Evolutionary conservation across 768 basidiomycete genomes (phyloP).

Genomic region (Favolaschia claudopus): DNA sequence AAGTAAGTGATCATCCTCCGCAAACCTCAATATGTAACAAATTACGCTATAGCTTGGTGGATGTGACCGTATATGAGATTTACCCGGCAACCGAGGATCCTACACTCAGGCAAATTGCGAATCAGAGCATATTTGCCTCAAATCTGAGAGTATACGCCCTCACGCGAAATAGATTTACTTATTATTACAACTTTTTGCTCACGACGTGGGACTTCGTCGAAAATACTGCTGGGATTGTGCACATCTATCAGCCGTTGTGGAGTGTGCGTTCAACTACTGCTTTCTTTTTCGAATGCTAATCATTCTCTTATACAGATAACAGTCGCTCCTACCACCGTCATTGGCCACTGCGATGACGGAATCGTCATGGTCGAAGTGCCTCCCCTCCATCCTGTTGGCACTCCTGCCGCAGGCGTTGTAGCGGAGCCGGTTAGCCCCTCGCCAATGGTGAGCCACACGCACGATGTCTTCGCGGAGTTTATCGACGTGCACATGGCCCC

Average conservation of each 20-base stretch:
- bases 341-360: not conserved
- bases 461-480: not conserved
- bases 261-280: not conserved
- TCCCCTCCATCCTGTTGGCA: slow-evolving; percentile 8
- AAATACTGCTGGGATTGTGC: slow-evolving; percentile 5
- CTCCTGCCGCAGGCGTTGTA: not conserved
- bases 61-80: slow-evolving; percentile 13
- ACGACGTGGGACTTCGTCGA: slow-evolving; percentile 18
- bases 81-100: not conserved
- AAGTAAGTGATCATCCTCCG: not conserved
- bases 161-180: slow-evolving; percentile 10
- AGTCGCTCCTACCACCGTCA: slow-evolving; percentile 2
- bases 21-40: not conserved
- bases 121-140: not conserved
- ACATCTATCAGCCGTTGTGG: not conserved
- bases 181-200: not conserved
- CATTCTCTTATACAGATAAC: slow-evolving; percentile 2
- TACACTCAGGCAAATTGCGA: not conserved
- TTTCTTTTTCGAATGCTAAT: not conserved
- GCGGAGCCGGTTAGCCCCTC: slow-evolving; percentile 7
- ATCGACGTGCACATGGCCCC: not conserved
- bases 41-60: not conserved
- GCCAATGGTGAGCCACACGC: slow-evolving; percentile 11
- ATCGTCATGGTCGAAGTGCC: slow-evolving; percentile 14
- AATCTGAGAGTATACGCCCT: not conserved